phyloP scores from a whole-genome alignment of 2,329 filamentous ascomycete genomes.

The Colletotrichum horii region DNA sequence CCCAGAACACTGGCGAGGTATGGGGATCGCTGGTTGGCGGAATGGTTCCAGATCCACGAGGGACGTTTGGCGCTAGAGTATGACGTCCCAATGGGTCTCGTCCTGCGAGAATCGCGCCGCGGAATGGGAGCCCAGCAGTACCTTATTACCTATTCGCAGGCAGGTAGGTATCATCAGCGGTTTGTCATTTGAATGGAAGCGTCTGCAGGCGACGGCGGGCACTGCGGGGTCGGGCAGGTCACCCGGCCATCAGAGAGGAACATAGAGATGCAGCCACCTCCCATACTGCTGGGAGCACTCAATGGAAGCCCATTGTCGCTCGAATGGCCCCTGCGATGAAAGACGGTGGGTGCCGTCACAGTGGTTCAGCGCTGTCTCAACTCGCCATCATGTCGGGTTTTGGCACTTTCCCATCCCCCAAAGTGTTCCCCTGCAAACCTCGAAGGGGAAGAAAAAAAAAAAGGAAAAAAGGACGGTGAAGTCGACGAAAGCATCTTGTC shows the following conservation, averaged over 20 bases:
- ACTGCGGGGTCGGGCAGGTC: background rate
- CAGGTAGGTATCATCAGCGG: background rate
- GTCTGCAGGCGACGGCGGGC: background rate
- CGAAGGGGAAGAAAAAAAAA: background rate
- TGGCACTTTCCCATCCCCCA: background rate
- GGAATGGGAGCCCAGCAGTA: background rate
- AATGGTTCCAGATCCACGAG: constrained; percentile 9
- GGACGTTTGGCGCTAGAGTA: constrained; percentile 15
- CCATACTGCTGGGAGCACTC: background rate
- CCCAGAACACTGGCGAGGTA: background rate
- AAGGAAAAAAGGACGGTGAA: background rate
- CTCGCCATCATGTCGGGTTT: background rate
- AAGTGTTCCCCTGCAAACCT: background rate
- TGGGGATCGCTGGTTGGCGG: constrained; percentile 1
- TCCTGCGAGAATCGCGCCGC: background rate
- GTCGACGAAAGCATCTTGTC: background rate
- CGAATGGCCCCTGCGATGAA: background rate
- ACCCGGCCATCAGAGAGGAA: background rate
- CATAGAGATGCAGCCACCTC: background rate
- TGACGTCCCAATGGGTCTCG: constrained; percentile 11
- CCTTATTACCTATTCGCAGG: background rate
- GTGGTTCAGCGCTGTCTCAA: background rate
- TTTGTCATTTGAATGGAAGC: background rate
- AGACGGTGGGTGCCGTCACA: background rate
- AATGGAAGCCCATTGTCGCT: background rate